These are phyloP conservation scores for Nosema muscidifuracis DNA, from an alignment of 371 early-diverging fungal species.

Conservation along the genomic window DNA sequence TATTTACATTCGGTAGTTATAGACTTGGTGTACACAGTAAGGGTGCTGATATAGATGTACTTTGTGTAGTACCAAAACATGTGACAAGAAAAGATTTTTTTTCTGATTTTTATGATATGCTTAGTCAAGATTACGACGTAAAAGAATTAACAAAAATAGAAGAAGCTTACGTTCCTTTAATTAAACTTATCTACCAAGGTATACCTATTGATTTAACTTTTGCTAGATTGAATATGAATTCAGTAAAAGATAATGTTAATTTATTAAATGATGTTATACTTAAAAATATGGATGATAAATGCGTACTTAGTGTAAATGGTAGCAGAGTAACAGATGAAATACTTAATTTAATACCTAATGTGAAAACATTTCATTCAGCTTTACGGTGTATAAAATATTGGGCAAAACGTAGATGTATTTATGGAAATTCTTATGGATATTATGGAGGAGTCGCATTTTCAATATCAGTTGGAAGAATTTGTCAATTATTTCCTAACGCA, in stretches of 20 bases:
- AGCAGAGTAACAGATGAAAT: conserved; percentile 96
- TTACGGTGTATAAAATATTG: conserved; percentile 91
- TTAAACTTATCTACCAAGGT: conserved; percentile 70
- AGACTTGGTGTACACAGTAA: conserved; percentile 90
- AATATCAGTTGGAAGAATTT: conserved; percentile 86
- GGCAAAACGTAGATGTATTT: conserved; percentile 87
- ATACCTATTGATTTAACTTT: conserved; percentile 86
- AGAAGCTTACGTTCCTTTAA: conserved; percentile 93
- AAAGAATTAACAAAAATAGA: conserved; percentile 72
- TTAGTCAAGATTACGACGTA: conserved; percentile 73
- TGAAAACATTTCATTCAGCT: conserved; percentile 76
- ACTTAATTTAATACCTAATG: conserved; percentile 81
- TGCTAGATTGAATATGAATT: conserved; percentile 71
- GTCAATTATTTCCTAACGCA: conserved; percentile 91
- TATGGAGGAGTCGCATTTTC: conserved; percentile 99
- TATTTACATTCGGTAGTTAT: conserved; percentile 96
- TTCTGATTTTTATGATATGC: conserved; percentile 73
- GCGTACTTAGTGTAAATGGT: conserved; percentile 87
- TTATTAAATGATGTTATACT: conserved; percentile 76
- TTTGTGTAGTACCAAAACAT: conserved; percentile 88
- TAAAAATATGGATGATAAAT: conserved; percentile 79
- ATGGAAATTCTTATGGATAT: conserved; percentile 93
- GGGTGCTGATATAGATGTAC: conserved; percentile 95
- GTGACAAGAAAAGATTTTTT: conserved; percentile 90
- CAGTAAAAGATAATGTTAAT: conserved; percentile 76